Evolutionary conservation across 2,329 filamentous ascomycete species (phyloP).

Genomic region (Cladosporium phlei): DNA sequence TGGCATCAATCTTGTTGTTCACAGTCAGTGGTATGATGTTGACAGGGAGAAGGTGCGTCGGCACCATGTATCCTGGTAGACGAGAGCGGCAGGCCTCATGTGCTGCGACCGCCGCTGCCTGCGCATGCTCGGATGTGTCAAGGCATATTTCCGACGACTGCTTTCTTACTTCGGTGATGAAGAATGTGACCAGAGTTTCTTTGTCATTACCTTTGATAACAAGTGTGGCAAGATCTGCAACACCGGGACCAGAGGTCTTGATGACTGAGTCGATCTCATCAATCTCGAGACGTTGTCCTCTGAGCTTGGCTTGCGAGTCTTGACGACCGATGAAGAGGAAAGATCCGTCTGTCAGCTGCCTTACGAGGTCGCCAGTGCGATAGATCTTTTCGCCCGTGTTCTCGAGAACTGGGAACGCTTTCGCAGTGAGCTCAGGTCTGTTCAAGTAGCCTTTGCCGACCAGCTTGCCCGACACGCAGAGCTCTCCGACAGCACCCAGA

Average conservation of each 20-base stretch:
- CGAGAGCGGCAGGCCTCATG: slow-evolving; percentile 58
- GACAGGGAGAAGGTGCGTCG: slow-evolving; percentile 72
- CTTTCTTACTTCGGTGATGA: slow-evolving; percentile 32
- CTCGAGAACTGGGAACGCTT: slow-evolving; percentile 66
- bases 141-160: slow-evolving; percentile 27
- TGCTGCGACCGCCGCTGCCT: slow-evolving; percentile 24
- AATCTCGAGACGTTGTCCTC: slow-evolving; percentile 83
- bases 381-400: slow-evolving; percentile 56
- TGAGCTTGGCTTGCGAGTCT: slow-evolving; percentile 88
- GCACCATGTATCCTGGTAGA: slow-evolving; percentile 84
- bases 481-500: slow-evolving; percentile 74
- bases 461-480: slow-evolving; percentile 80
- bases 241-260: slow-evolving; percentile 50
- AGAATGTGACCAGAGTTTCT: slow-evolving; percentile 76
- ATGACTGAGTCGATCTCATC: slow-evolving; percentile 87
- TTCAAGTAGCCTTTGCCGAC: slow-evolving; percentile 89
- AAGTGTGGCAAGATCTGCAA: slow-evolving; percentile 70
- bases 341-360: slow-evolving; percentile 71
- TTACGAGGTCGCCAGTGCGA: slow-evolving; percentile 81
- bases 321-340: slow-evolving; percentile 84
- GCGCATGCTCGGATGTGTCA: slow-evolving; percentile 26
- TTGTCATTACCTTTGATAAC: slow-evolving; percentile 75
- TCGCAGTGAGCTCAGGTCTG: slow-evolving; percentile 67
- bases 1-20: slow-evolving; percentile 85
- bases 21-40: slow-evolving; percentile 71